Conservation (phyloP, 768 basidiomycete species). For the Fibroporia radiculosa region DNA sequence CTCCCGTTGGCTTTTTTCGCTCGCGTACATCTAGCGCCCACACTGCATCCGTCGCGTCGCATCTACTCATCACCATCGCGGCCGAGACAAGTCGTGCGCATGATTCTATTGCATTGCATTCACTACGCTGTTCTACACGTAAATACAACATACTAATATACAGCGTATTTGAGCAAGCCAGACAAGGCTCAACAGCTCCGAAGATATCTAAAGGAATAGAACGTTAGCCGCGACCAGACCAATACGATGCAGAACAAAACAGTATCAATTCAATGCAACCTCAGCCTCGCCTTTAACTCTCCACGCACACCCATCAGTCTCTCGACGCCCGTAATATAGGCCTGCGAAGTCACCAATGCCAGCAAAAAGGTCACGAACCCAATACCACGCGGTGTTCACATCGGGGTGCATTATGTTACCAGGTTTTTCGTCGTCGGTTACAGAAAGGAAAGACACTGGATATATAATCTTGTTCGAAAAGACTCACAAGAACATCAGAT, state of each 20-base stretch:
- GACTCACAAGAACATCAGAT: conserved; percentile 7
- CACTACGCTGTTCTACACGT: no score
- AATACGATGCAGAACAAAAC: background rate
- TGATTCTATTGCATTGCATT: no score
- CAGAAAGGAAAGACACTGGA: conserved; percentile 10
- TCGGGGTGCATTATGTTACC: conserved; percentile 82
- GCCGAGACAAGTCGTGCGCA: no score
- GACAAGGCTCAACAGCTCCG: no score
- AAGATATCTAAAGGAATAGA: no score
- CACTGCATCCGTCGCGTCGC: no score
- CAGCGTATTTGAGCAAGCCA: no score
- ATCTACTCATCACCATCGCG: no score
- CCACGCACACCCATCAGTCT: conserved; percentile 57
- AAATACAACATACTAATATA: no score
- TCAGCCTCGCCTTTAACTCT: conserved; percentile 90
- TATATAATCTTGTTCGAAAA: no score
- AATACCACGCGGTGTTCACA: conserved; percentile 30
- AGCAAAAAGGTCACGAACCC: conserved; percentile 17
- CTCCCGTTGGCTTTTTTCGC: no score
- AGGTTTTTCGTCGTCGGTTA: conserved; percentile 74
- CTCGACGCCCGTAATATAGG: background rate
- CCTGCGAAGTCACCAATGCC: conserved; percentile 11
- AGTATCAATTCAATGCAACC: conserved; percentile 18
- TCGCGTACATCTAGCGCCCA: no score
- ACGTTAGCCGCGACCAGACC: background rate